Evolutionary conservation across 371 early-diverging fungal species (phyloP), one percentile per base, ranked within the genome.

Genomic region (Apophysomyces variabilis): DNA sequence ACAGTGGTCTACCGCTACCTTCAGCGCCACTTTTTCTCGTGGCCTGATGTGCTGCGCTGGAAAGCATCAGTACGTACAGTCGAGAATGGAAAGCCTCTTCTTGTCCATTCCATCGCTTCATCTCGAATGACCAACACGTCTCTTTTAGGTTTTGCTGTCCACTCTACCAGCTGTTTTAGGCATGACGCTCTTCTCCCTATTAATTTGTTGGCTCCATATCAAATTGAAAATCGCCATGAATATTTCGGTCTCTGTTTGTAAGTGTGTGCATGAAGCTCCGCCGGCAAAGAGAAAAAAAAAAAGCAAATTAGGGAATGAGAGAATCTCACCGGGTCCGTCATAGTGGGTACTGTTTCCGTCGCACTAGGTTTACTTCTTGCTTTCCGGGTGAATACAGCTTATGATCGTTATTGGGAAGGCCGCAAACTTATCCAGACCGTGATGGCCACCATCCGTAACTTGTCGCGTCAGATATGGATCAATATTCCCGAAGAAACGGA

Each of bases 301-400:
- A 26, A 32, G 14, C n/a, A 35, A 37, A 2, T 26, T 26, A 26
- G 32, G 32, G 32, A 26, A 26, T 26, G 32, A 3, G 32, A 26
- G 32, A 26, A 26, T 26, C 5, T 54, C 21, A 38, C 32, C 6
- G 45, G 16, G n/a, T 56, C 58, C 8, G 61, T 21, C 13, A 32
- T 50, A 82, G 85, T 86, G 57, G 70, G 76, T 5, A 77, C 85
- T 7, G 79, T 90, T 7, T 83, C 86, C 63, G 86, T 90, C 37
- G 88, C 89, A 14, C 77, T 92, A 9, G 90, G 88, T 78, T 69
- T 90, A 70, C 77, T 91, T n/a, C 77, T 92, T 36, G 92, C 88
- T 54, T 93, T 93, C 76, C 85, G 92, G 58, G 92, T 91, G 60
- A 92, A 92, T 75, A 89, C 91, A 7, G 86, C 91, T 1, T 93